phyloP scores from a whole-genome alignment of 2,329 filamentous ascomycete species.

The Neofusicoccum umdonicola region DNA sequence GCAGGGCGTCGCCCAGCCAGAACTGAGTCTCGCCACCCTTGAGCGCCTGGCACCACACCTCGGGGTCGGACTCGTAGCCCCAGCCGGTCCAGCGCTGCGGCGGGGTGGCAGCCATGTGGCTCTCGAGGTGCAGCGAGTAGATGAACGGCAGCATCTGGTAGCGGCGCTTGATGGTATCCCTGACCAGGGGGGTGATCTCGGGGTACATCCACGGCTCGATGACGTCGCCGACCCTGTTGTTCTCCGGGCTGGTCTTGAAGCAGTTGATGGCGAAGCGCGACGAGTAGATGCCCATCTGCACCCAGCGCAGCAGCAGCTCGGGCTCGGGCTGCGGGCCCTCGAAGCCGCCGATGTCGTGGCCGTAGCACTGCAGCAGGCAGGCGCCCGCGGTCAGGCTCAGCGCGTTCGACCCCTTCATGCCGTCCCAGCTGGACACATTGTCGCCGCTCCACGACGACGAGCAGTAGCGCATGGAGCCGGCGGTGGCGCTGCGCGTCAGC shows the following conservation, averaged over 20 bases:
- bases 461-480: constrained; percentile 68
- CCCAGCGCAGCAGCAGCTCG: constrained; percentile 70
- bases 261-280: constrained; percentile 75
- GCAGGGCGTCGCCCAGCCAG: constrained; percentile 66
- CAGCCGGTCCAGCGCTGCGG: constrained; percentile 72
- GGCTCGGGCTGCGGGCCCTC: constrained; percentile 70
- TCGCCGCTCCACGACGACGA: constrained; percentile 66
- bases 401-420: constrained; percentile 70
- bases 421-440: constrained; percentile 71
- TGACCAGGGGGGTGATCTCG: constrained; percentile 60
- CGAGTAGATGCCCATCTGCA: constrained; percentile 68
- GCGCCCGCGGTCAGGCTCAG: constrained; percentile 63
- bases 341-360: constrained; percentile 74
- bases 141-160: constrained; percentile 72
- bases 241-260: constrained; percentile 67
- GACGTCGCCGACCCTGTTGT: constrained; percentile 67
- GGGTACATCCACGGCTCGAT: constrained; percentile 80
- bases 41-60: constrained; percentile 62
- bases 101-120: constrained; percentile 60
- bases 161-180: constrained; percentile 65
- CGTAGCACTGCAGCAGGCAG: constrained; percentile 65
- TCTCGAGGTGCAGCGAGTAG: constrained; percentile 63
- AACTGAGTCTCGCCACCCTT: constrained; percentile 68
- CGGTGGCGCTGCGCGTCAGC: constrained; percentile 67
- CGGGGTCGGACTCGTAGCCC: constrained; percentile 66